A percentile compares a stretch with the other conserved stretches of the same genome.
Conservation (phyloP, 2,329 filamentous ascomycete genomes). For the Fusarium nygamai region DNA sequence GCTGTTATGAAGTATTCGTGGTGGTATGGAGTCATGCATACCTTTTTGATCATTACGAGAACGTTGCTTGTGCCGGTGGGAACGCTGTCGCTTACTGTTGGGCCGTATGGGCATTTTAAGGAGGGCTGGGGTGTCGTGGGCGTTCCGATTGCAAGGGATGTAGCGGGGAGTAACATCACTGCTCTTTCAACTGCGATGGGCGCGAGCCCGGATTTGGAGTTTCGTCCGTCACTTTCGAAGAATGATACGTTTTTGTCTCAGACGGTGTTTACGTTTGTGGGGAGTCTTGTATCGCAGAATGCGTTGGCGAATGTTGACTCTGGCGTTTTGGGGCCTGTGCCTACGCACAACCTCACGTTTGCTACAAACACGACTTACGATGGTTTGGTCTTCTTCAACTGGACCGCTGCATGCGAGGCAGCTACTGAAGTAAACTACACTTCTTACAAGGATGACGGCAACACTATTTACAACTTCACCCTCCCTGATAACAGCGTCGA, state of each 20-base stretch:
- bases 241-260: slow-evolving; percentile 31
- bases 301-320: slow-evolving; percentile 33
- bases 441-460: not conserved
- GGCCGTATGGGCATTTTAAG: slow-evolving; percentile 18
- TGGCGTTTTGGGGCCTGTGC: slow-evolving; percentile 24
- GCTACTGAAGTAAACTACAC: slow-evolving; percentile 32
- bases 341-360: slow-evolving; percentile 33
- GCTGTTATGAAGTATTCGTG: slow-evolving; percentile 33
- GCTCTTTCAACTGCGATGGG: slow-evolving; percentile 27
- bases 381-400: slow-evolving; percentile 31
- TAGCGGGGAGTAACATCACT: slow-evolving; percentile 10
- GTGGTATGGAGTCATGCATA: slow-evolving; percentile 39
- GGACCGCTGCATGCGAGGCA: slow-evolving; percentile 31
- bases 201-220: not conserved
- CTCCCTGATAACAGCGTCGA: slow-evolving; percentile 19
- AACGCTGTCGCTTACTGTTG: slow-evolving; percentile 27
- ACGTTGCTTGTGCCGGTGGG: slow-evolving; percentile 31
- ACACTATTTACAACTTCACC: slow-evolving; percentile 35
- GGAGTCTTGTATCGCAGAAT: slow-evolving; percentile 32
- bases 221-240: slow-evolving; percentile 15
- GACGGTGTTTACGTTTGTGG: slow-evolving; percentile 33
- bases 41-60: slow-evolving; percentile 19
- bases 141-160: slow-evolving; percentile 17
- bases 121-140: slow-evolving; percentile 26
- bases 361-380: slow-evolving; percentile 30